Conservation (phyloP, 2,329 filamentous ascomycete genomes). For the Claviceps cyperi region DNA sequence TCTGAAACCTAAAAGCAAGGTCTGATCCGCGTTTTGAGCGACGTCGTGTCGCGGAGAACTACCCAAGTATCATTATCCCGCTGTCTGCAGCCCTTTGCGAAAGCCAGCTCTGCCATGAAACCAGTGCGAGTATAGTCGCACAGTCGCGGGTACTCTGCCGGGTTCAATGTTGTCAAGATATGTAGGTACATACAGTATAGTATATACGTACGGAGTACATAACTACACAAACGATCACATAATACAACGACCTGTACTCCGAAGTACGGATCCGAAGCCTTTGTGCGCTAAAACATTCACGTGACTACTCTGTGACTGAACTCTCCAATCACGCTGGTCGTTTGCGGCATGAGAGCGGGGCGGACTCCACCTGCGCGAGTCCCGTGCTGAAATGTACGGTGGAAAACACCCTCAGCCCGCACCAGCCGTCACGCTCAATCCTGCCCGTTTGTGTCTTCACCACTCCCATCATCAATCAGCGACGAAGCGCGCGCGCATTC, state of each 20-base stretch:
- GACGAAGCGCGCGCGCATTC: constrained; percentile 38
- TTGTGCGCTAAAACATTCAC: neutral
- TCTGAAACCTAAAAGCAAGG: neutral
- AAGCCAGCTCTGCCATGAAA: neutral
- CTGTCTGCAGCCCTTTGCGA: neutral
- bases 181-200: too few species aligned
- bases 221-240: neutral
- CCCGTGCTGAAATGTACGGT: constrained; percentile 32
- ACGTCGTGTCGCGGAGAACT: too few species aligned
- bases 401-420: constrained; percentile 22
- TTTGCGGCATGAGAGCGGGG: constrained; percentile 10
- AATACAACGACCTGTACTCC: neutral
- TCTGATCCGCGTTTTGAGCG: neutral
- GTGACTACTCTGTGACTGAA: neutral
- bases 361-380: constrained; percentile 15
- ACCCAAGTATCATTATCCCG: neutral
- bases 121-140: neutral
- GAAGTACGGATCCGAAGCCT: neutral
- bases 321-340: constrained; percentile 7
- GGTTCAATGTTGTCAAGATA: too few species aligned
- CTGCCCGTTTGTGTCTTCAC: constrained; percentile 36
- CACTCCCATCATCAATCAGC: constrained; percentile 35
- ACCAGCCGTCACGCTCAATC: constrained; percentile 35
- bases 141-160: too few species aligned
- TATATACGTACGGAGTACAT: too few species aligned